phyloP scores from a whole-genome alignment of 1,284 basidiomycete species.

The Phellopilus nigrolimitatus region DNA sequence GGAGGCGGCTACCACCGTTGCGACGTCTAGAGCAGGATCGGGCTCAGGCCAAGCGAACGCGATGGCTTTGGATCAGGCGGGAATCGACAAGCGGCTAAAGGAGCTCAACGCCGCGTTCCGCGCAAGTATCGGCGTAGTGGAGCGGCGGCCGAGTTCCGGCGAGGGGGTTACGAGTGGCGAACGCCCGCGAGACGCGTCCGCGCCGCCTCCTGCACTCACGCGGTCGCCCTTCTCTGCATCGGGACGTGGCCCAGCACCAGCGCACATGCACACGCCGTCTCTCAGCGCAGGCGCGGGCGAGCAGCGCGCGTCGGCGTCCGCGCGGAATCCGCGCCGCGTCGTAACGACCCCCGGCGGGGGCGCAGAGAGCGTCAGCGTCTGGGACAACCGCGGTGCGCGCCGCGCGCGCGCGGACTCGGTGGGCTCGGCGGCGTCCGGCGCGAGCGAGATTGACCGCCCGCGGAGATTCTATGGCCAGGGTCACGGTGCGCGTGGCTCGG shows the following conservation, averaged over 20 bases:
- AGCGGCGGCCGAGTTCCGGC: background rate
- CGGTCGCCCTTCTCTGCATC: conserved; percentile 1
- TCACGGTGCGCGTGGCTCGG: conserved; percentile 10
- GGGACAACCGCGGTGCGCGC: conserved; percentile 13
- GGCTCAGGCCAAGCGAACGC: background rate
- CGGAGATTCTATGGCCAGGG: conserved; percentile 15
- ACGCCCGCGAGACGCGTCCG: background rate
- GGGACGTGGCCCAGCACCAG: background rate
- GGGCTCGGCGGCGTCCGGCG: conserved; percentile 7
- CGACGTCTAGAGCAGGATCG: conserved; percentile 34
- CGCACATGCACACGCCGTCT: conserved; percentile 4
- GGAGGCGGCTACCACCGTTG: background rate
- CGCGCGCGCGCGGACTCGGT: conserved; percentile 9
- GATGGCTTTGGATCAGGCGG: conserved; percentile 27
- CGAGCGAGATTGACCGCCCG: no score
- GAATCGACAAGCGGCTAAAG: conserved; percentile 56
- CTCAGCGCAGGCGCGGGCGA: background rate
- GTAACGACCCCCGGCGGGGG: conserved; percentile 8
- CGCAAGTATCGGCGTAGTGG: conserved; percentile 40
- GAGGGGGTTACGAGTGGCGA: background rate
- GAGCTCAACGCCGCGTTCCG: conserved; percentile 63
- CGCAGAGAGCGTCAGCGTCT: conserved; percentile 11
- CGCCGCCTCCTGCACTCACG: background rate
- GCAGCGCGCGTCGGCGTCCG: no score
- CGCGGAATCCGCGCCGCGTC: conserved; percentile 3